phyloP scores from a whole-genome alignment of 345 rosid genomes.

The Aquilaria sinensis region DNA sequence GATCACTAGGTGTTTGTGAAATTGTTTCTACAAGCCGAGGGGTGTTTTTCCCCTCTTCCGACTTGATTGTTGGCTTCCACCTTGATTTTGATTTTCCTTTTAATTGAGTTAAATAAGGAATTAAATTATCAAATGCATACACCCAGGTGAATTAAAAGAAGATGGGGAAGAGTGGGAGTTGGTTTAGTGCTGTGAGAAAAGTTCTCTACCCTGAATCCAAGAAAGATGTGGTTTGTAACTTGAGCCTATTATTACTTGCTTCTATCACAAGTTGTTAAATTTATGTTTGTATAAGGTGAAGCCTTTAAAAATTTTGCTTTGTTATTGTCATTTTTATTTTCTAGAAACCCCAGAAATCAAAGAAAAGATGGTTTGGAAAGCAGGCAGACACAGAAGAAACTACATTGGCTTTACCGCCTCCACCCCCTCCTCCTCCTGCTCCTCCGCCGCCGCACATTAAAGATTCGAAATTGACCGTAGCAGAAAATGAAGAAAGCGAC shows the following conservation, averaged over 20 bases:
- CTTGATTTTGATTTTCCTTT: too few species aligned
- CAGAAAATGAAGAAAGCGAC: conserved; percentile 45
- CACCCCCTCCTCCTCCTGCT: conserved; percentile 15
- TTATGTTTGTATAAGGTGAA: conserved; percentile 1
- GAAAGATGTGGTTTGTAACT: conserved; percentile 37
- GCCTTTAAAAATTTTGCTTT: neutral
- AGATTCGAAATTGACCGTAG: conserved; percentile 38
- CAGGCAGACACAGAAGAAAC: conserved; percentile 31
- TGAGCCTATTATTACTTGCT: neutral
- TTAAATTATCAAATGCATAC: too few species aligned
- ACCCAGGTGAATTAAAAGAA: conserved; percentile 22
- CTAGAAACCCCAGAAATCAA: conserved; percentile 38
- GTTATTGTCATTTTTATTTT: neutral
- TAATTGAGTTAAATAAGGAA: too few species aligned
- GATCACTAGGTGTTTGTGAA: too few species aligned
- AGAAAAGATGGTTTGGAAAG: conserved; percentile 59
- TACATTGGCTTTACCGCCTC: conserved; percentile 13
- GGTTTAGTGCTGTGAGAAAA: conserved; percentile 82
- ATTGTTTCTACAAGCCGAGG: too few species aligned
- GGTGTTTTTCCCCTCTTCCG: too few species aligned
- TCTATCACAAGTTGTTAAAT: neutral
- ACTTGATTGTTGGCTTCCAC: too few species aligned
- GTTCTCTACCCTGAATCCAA: conserved; percentile 48
- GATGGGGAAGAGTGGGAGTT: conserved; percentile 67
- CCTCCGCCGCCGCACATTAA: conserved; percentile 20